Evolutionary conservation across 1,139 yeast genomes (phyloP).

Genomic region (Hanseniaspora gamundiae): DNA sequence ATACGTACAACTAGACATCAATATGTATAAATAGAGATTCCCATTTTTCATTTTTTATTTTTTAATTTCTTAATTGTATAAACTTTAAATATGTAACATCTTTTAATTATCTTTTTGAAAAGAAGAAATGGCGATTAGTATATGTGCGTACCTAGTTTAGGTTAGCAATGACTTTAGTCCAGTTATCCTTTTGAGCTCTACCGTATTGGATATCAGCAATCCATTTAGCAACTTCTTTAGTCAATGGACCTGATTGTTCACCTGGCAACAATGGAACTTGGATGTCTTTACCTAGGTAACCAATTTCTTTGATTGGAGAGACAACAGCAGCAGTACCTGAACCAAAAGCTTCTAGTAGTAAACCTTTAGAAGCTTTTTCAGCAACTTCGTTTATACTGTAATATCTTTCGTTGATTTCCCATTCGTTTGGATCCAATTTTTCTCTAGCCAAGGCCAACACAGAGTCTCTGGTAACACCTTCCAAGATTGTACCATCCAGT

Average conservation of each 20-base stretch:
- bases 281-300: slow-evolving; percentile 62
- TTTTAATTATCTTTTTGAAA: too few species aligned
- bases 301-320: slow-evolving; percentile 80
- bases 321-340: slow-evolving; percentile 97
- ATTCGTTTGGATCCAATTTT: slow-evolving; percentile 56
- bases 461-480: slow-evolving; percentile 94
- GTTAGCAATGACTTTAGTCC: slow-evolving; percentile 29
- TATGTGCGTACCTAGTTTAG: too few species aligned
- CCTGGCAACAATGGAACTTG: slow-evolving; percentile 69
- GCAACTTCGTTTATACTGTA: slow-evolving; percentile 70
- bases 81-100: too few species aligned
- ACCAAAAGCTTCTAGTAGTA: slow-evolving; percentile 89
- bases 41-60: too few species aligned
- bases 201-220: slow-evolving; percentile 86
- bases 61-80: too few species aligned
- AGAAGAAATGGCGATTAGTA: too few species aligned
- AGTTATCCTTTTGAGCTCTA: slow-evolving; percentile 40
- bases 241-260: slow-evolving; percentile 65
- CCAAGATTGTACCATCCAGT: slow-evolving; percentile 89
- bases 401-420: slow-evolving; percentile 74
- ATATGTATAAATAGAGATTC: not conserved
- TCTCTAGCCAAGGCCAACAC: slow-evolving; percentile 64
- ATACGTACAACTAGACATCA: too few species aligned
- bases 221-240: slow-evolving; percentile 70
- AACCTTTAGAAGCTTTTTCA: slow-evolving; percentile 66